Percentiles rank a stretch among this genome's conserved stretches.
These are phyloP conservation scores for Rhodosporidiobolus odoratus DNA, from an alignment of 768 basidiomycete genomes.

Conservation along the genomic window DNA sequence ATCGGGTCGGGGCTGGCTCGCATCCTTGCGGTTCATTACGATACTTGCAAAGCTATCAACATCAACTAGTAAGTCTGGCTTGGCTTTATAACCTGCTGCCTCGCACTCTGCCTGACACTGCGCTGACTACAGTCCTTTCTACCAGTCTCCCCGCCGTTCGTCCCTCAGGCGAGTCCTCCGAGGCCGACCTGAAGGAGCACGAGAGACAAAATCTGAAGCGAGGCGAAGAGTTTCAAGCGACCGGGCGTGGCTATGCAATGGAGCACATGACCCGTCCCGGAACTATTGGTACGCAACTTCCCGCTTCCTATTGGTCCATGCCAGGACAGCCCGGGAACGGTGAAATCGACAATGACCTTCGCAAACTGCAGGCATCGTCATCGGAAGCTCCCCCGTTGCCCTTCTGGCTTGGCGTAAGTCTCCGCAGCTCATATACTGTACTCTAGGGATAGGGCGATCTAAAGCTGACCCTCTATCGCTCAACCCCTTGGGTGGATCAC, in stretches of 20 bases:
- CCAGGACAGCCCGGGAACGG: neutral
- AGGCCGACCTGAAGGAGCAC: neutral
- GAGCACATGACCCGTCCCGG: slow-evolving; percentile 25
- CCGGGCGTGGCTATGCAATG: slow-evolving; percentile 31
- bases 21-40: slow-evolving; percentile 11
- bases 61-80: slow-evolving; percentile 23
- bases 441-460: too few species aligned
- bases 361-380: slow-evolving; percentile 11
- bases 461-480: too few species aligned
- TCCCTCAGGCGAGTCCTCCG: neutral
- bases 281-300: slow-evolving; percentile 8
- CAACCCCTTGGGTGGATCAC: neutral
- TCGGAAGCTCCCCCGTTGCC: slow-evolving; percentile 34
- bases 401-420: slow-evolving; percentile 39
- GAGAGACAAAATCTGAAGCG: slow-evolving; percentile 9
- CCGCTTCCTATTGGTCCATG: neutral
- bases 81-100: neutral
- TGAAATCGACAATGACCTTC: neutral
- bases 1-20: slow-evolving; percentile 30
- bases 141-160: slow-evolving; percentile 3
- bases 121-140: neutral
- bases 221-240: slow-evolving; percentile 11
- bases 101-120: neutral
- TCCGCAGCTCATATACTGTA: too few species aligned
- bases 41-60: slow-evolving; percentile 21